Base-by-base conservation (phyloP, 2,329 filamentous ascomycete species). In the Colletotrichum filicis region DNA sequence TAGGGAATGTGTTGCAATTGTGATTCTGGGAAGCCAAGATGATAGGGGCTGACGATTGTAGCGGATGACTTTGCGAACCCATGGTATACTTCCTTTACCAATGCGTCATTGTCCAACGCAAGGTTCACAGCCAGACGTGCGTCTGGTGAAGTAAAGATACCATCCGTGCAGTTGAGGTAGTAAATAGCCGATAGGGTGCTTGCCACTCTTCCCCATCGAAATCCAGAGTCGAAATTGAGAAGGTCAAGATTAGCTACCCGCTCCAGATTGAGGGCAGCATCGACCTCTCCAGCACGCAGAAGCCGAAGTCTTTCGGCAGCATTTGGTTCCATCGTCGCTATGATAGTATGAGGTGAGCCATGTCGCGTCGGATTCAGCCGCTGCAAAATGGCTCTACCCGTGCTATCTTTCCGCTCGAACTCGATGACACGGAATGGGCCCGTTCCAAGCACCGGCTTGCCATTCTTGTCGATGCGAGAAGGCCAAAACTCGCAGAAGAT, bases 401-500 rank as follows among this genome's bases (percentile, higher is more conserved):
- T 37, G 3, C 55, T 42, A 0, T 60, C 24, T 19, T 59, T n/a
- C 11, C 61, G 55, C 42, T 30, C 56, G 55, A 71, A 66, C 56
- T 71, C 62, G 5, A 56, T 24, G 16, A 71, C 68, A 9, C 62
- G 62, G 14, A 66, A 71, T 2, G 62, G 56, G 6, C 68, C 62
- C 4, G 62, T 71, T 4, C 68, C 68, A 9, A 71, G 56, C 30
- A 71, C 62, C 22, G 62, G 68, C n/a, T 71, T 71, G 1, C 56
- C 68, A 5, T 53, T 3, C 12, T 2, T 19, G 16, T 59, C 62
- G 6, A 66, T 12, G 0, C 56, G 42, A 5, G 58, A 57, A 16
- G 68, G 62, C 62, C 68, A 71, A 56, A 71, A 71, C n/a, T 71
- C 56, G 42, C 62, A 66, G 12, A 71, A 66, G 5, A 71, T 22